Conservation (phyloP, 148 eudicot species). For the Diospyros kaki region DNA sequence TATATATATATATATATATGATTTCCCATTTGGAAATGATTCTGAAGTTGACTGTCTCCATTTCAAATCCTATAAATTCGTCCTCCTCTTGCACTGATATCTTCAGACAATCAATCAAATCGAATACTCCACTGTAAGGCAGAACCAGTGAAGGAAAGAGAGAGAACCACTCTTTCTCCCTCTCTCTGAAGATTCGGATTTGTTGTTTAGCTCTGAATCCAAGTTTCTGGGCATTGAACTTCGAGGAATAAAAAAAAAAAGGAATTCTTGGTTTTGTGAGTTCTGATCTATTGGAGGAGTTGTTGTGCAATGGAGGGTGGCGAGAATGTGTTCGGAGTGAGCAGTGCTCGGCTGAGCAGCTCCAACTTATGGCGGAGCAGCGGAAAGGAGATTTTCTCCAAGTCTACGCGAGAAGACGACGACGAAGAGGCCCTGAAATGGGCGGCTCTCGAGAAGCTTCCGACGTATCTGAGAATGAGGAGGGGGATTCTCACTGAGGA, state of each 20-base stretch:
- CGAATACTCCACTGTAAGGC: no score
- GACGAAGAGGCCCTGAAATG: constrained; percentile 58
- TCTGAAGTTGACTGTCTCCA: no score
- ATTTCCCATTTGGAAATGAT: no score
- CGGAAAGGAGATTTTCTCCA: constrained; percentile 28
- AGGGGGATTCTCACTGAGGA: constrained; percentile 39
- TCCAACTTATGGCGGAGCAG: constrained; percentile 32
- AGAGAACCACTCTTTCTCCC: no score
- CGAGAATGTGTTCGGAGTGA: constrained; percentile 12
- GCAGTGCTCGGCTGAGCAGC: constrained; percentile 17
- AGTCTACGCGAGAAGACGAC: constrained; percentile 40
- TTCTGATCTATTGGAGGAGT: neutral
- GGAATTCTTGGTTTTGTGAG: neutral
- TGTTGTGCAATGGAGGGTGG: neutral
- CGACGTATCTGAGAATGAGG: constrained; percentile 40
- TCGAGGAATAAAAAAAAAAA: neutral
- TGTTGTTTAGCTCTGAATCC: neutral
- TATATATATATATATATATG: no score
- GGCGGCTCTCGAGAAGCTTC: constrained; percentile 55
- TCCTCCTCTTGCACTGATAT: no score
- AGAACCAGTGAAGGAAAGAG: no score
- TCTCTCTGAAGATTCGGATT: no score
- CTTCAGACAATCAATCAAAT: no score
- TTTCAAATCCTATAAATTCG: no score
- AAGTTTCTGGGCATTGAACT: neutral